These are phyloP conservation scores for Lentinus tigrinus DNA, from an alignment of 768 basidiomycete species.

Conservation along the genomic window DNA sequence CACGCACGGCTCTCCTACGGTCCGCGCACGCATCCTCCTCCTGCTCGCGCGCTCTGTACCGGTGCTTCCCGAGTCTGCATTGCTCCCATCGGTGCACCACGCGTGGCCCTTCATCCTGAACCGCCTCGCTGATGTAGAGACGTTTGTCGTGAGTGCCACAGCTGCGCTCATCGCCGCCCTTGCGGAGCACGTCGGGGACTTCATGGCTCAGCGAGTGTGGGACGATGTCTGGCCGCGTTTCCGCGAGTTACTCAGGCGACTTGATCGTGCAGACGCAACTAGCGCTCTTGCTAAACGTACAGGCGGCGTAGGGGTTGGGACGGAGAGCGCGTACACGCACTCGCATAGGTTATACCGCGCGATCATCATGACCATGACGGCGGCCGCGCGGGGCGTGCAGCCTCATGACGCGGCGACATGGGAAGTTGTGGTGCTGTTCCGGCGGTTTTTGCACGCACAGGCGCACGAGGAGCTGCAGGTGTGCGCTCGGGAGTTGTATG, in stretches of 20 bases:
- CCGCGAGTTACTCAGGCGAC: conserved; percentile 50
- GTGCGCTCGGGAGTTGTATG: conserved; percentile 64
- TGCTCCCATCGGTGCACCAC: conserved; percentile 82
- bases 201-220: conserved; percentile 84
- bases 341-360: conserved; percentile 82
- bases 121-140: conserved; percentile 68
- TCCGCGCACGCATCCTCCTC: conserved; percentile 79
- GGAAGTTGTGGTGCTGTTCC: conserved; percentile 75
- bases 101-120: conserved; percentile 96
- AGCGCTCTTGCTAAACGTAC: conserved; percentile 63
- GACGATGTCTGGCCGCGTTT: conserved; percentile 94
- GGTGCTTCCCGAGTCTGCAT: conserved; percentile 66
- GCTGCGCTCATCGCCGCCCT: conserved; percentile 73
- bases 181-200: conserved; percentile 69
- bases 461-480: conserved; percentile 75
- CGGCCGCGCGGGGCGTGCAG: conserved; percentile 63
- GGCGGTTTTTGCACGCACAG: conserved; percentile 69
- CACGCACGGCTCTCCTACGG: conserved; percentile 82
- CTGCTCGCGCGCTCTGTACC: conserved; percentile 74
- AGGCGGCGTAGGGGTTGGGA: conserved; percentile 49
- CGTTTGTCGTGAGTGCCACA: conserved; percentile 79
- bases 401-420: conserved; percentile 71
- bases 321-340: conserved; percentile 73
- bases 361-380: conserved; percentile 70
- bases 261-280: conserved; percentile 61